Conservation (phyloP, 2,329 filamentous ascomycete genomes). For the Septoria linicola region DNA sequence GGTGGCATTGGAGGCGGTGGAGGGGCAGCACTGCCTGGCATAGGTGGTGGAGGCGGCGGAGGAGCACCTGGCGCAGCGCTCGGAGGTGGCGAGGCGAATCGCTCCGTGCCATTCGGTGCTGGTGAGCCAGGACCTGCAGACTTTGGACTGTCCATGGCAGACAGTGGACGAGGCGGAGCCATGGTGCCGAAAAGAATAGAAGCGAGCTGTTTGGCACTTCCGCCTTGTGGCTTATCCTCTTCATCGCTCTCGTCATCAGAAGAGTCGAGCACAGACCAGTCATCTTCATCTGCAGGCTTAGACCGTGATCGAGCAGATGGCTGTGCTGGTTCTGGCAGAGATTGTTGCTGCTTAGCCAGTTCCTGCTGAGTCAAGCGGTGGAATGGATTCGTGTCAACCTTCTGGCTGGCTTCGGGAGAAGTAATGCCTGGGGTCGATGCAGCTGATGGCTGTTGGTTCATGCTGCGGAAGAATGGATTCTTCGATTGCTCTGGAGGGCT, state of each 20-base stretch:
- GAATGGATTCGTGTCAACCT: slow-evolving; percentile 89
- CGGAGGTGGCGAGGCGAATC: slow-evolving; percentile 44
- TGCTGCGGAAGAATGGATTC: slow-evolving; percentile 92
- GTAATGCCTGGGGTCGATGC: slow-evolving; percentile 41
- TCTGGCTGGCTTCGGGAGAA: slow-evolving; percentile 40
- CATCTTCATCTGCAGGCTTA: slow-evolving; percentile 62
- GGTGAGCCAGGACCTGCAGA: slow-evolving; percentile 40
- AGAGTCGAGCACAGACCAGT: slow-evolving; percentile 79
- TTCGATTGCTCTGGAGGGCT: slow-evolving; percentile 70
- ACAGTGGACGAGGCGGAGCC: slow-evolving; percentile 86
- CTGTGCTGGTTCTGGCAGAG: slow-evolving; percentile 51
- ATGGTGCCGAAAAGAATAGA: slow-evolving; percentile 96
- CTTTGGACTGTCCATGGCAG: slow-evolving; percentile 66
- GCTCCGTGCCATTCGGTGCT: slow-evolving; percentile 33
- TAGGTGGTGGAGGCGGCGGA: slow-evolving; percentile 46
- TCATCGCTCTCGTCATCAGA: slow-evolving; percentile 72
- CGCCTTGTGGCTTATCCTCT: slow-evolving; percentile 69
- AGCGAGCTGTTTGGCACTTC: slow-evolving; percentile 85
- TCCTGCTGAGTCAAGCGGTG: slow-evolving; percentile 75
- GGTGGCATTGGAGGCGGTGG: slow-evolving; percentile 43
- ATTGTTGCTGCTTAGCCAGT: slow-evolving; percentile 47
- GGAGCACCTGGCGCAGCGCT: slow-evolving; percentile 45
- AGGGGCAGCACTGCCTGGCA: slow-evolving; percentile 48
- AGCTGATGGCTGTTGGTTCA: slow-evolving; percentile 58
- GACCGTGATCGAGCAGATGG: slow-evolving; percentile 52